A percentile compares a stretch with the other conserved stretches of the same genome.
These are phyloP conservation scores for Rhododendron griersonianum DNA, from an alignment of 148 eudicot species.

Conservation along the genomic window DNA sequence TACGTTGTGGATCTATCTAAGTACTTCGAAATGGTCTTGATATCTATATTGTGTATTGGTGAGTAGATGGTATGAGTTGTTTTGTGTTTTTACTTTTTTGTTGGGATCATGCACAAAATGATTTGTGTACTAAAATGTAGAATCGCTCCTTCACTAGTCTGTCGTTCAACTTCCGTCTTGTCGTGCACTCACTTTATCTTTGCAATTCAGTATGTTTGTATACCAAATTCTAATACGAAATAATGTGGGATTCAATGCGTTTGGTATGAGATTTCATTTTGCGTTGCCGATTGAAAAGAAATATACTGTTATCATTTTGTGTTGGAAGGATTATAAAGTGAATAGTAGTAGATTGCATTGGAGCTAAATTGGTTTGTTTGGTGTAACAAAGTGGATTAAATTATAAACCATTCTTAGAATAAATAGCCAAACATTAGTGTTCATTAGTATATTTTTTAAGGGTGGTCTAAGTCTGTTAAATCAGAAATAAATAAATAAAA, in stretches of 20 bases:
- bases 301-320: not conserved
- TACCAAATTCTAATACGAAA: too few relatives aligned
- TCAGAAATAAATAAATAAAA: not conserved
- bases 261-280: too few relatives aligned
- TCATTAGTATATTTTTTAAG: not conserved
- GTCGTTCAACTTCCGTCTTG: too few relatives aligned
- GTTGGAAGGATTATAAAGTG: not conserved
- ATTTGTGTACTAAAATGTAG: too few relatives aligned
- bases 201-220: not conserved
- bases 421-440: not conserved
- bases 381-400: not conserved
- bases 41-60: not conserved
- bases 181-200: too few relatives aligned
- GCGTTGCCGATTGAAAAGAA: too few relatives aligned
- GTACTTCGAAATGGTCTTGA: not conserved
- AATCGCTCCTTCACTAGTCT: too few relatives aligned
- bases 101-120: too few relatives aligned
- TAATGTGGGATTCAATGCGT: too few relatives aligned
- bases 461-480: not conserved
- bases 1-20: not conserved
- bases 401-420: not conserved
- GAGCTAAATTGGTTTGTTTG: not conserved
- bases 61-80: too few relatives aligned
- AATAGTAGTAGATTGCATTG: not conserved
- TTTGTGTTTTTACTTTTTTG: too few relatives aligned